Conservation (phyloP, 805 yeast genomes). For the Maudiozyma saulgeensis region DNA sequence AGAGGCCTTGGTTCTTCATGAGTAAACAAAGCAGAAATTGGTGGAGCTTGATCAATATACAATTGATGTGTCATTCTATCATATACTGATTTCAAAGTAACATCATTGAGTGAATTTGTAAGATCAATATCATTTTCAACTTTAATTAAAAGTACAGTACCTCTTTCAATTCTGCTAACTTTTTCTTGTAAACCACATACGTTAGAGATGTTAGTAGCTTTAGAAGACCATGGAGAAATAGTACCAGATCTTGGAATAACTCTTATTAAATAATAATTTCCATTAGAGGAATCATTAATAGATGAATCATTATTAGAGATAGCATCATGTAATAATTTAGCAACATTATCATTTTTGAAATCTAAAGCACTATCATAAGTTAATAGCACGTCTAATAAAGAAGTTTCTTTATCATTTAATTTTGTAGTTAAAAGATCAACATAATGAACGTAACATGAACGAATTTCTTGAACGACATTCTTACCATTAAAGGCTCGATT, state of each 20-base stretch:
- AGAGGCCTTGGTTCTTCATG: constrained; percentile 77
- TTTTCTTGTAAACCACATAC: constrained; percentile 72
- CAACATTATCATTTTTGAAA: constrained; percentile 31
- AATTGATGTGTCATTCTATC: constrained; percentile 92
- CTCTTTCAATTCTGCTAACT: constrained; percentile 85
- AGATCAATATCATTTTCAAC: constrained; percentile 66
- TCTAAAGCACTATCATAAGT: constrained; percentile 67
- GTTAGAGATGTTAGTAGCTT: constrained; percentile 88
- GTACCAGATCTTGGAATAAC: constrained; percentile 91
- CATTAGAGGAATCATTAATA: constrained; percentile 14
- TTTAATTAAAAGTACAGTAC: constrained; percentile 62
- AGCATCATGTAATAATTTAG: constrained; percentile 19
- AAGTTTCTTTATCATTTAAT: constrained; percentile 31
- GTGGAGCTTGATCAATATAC: constrained; percentile 53
- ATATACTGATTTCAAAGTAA: constrained; percentile 59
- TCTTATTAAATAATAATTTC: constrained; percentile 52
- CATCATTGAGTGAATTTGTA: constrained; percentile 42
- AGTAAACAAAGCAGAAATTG: constrained; percentile 60
- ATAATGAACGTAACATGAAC: constrained; percentile 74
- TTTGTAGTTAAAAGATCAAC: constrained; percentile 37
- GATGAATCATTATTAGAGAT: constrained; percentile 18
- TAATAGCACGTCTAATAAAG: constrained; percentile 52
- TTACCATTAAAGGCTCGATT: constrained; percentile 55
- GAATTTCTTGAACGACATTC: constrained; percentile 58
- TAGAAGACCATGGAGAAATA: constrained; percentile 97